Percentiles rank a stretch among this genome's conserved stretches.
Evolutionary conservation across 768 basidiomycete species (phyloP).

Genomic region (Podaxis sp.): DNA sequence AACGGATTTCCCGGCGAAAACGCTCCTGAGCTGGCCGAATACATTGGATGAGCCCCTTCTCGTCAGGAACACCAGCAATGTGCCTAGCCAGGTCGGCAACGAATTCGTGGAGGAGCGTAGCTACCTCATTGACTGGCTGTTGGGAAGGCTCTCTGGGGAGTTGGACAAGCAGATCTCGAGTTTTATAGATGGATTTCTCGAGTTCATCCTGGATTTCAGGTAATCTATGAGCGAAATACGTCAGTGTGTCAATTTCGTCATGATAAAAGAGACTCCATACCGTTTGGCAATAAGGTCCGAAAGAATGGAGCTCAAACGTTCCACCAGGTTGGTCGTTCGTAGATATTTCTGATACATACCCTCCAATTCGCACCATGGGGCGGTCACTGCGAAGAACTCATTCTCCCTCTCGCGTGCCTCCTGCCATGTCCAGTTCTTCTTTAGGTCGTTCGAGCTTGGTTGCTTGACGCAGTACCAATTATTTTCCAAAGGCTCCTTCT

Average conservation of each 20-base stretch:
- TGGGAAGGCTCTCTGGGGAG: constrained; percentile 53
- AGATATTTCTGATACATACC: constrained; percentile 49
- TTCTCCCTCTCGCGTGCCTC: constrained; percentile 61
- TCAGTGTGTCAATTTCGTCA: constrained; percentile 41
- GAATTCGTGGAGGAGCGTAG: constrained; percentile 48
- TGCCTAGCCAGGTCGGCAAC: constrained; percentile 40
- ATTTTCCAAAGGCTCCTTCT: constrained; percentile 48
- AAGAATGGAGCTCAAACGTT: constrained; percentile 56
- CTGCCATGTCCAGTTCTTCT: constrained; percentile 56
- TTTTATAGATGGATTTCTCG: constrained; percentile 39
- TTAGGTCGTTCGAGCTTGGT: constrained; percentile 50
- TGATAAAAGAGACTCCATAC: constrained; percentile 31
- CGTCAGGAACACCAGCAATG: constrained; percentile 53
- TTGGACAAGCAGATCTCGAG: constrained; percentile 29
- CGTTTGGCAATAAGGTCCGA: constrained; percentile 63
- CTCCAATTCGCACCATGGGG: constrained; percentile 59
- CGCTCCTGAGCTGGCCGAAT: constrained; percentile 49
- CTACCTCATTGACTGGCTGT: constrained; percentile 59
- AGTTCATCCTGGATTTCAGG: constrained; percentile 65
- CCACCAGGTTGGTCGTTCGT: constrained; percentile 56
- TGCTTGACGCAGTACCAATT: constrained; percentile 65
- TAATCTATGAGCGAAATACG: constrained; percentile 39
- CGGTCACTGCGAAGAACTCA: constrained; percentile 50
- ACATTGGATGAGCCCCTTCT: constrained; percentile 54
- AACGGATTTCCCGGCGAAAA: constrained; percentile 49